phyloP scores from a whole-genome alignment of 2,329 filamentous ascomycete species.

The Colletotrichum somersetense region DNA sequence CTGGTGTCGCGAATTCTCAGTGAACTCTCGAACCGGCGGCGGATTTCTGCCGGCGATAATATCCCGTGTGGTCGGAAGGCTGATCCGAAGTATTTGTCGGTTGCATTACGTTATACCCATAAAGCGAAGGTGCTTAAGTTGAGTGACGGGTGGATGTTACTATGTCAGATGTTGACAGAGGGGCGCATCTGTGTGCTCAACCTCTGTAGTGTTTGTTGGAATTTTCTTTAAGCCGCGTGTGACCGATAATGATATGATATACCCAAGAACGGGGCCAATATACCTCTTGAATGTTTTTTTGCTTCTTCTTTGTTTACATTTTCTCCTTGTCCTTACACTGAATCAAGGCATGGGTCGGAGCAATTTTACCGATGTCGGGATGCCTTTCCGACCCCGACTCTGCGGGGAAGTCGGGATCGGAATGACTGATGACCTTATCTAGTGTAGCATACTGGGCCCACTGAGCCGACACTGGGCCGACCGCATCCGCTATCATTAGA shows the following conservation, averaged over 20 bases:
- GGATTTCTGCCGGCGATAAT: not conserved
- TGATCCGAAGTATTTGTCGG: slow-evolving; percentile 17
- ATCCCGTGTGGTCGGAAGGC: slow-evolving; percentile 15
- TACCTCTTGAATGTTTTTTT: not conserved
- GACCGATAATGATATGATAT: not conserved
- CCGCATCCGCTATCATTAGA: slow-evolving; percentile 8
- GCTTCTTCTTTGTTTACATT: not conserved
- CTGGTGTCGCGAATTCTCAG: not conserved
- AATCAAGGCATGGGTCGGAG: not conserved
- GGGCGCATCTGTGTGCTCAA: not conserved
- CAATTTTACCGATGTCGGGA: slow-evolving; percentile 12
- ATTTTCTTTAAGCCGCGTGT: not conserved
- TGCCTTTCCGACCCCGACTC: slow-evolving; percentile 25
- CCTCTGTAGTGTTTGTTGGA: slow-evolving; percentile 1
- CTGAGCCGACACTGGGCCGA: slow-evolving; percentile 30
- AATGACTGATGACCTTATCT: slow-evolving; percentile 18
- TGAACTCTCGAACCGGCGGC: not conserved
- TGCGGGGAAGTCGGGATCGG: slow-evolving; percentile 31
- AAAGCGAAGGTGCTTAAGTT: slow-evolving; percentile 26
- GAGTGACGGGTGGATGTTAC: not conserved
- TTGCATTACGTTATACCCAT: slow-evolving; percentile 39
- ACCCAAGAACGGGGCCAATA: not conserved
- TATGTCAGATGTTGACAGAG: not conserved
- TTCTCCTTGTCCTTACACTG: not conserved
- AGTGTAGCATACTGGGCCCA: not conserved